Percentiles rank a stretch among this genome's conserved stretches.
Conservation (phyloP, 73 alveolate species). For the Paramecium octaurelia region DNA sequence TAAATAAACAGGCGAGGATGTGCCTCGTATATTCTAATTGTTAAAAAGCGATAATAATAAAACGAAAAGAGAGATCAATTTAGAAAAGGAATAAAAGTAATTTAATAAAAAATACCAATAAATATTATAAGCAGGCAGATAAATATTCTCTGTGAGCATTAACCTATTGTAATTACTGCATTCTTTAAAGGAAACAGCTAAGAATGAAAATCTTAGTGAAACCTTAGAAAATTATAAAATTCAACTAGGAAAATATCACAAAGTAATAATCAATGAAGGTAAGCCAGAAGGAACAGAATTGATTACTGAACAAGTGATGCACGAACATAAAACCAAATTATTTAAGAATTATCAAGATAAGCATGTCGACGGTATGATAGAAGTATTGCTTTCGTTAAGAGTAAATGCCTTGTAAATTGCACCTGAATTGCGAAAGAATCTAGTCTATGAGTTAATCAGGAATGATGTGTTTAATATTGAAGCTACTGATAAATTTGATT, state of each 20-base stretch:
- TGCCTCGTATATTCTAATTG: slow-evolving; percentile 80
- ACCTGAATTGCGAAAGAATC: slow-evolving; percentile 91
- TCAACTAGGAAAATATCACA: slow-evolving; percentile 95
- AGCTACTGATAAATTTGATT: slow-evolving; percentile 71
- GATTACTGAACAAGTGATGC: slow-evolving; percentile 88
- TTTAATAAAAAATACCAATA: slow-evolving; percentile 86
- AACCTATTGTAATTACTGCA: slow-evolving; percentile 84
- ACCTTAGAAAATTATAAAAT: slow-evolving; percentile 90
- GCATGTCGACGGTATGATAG: slow-evolving; percentile 84
- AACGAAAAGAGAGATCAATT: slow-evolving; percentile 82
- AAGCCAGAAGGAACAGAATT: slow-evolving; percentile 84
- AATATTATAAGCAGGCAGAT: slow-evolving; percentile 88
- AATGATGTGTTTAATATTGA: slow-evolving; percentile 91
- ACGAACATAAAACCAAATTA: slow-evolving; percentile 93
- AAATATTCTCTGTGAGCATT: slow-evolving; percentile 90
- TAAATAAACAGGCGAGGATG: slow-evolving; percentile 72
- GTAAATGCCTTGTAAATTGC: slow-evolving; percentile 96
- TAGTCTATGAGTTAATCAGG: slow-evolving; percentile 86
- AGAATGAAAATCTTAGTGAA: slow-evolving; percentile 86
- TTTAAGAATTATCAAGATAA: slow-evolving; percentile 85
- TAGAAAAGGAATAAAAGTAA: slow-evolving; percentile 82
- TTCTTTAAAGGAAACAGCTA: slow-evolving; percentile 85
- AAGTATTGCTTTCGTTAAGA: slow-evolving; percentile 92
- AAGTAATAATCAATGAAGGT: slow-evolving; percentile 87
- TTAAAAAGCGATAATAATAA: slow-evolving; percentile 79